Base-by-base conservation (phyloP, 1,284 basidiomycete species). In the Farysia itapuensis region DNA sequence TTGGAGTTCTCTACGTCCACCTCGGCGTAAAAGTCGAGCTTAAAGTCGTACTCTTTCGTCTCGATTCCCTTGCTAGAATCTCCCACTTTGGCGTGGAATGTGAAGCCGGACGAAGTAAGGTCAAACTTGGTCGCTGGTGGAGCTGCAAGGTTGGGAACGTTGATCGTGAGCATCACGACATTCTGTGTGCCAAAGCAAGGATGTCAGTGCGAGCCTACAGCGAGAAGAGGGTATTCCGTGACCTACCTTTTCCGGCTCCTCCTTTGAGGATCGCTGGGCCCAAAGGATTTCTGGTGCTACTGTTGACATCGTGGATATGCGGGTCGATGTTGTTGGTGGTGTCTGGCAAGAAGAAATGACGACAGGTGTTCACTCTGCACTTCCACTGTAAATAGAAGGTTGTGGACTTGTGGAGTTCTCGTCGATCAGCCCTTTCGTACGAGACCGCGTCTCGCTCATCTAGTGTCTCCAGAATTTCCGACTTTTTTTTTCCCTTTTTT, bases 161-260 rank as follows among this genome's bases (percentile, higher is more conserved):
- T 74, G 70, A 76, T 74, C 22, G 74, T 76, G 22, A 76, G 60
- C 61, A 70, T 64, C n/a, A 74, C 54, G 9, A 74, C 46, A 59
- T 74, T 74, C 67, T 63, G 14, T 28, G 26, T 28, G 11, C 9
- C 11, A 9, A n/a, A 28, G n/a, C 26, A 28, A 28, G 26, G n/a
- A 11, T 28, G 11, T n/a, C 26, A 28, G 26, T n/a, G 26, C 9
- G 26, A 28, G 26, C 9, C 9, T 11, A n/a, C 26, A 11, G 26
- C 12, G 25, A 22, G 33, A 18, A 26, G 31, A 24, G 31, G 20
- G 23, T 7, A 9, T 15, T 23, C 4, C 4, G 35, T 14, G 11
- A 30, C 64, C 7, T 39, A 67, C 53, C 56, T 73, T 74, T 37
- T 76, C 74, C 9, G 64, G 26, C 38, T 73, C 71, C 28, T 64